Evolutionary conservation across 129 eudicot species (phyloP).

Genomic region (Daucus carota): DH1_v3.0 NC_030382.2:51028001-51028500

Average conservation of each 20-base stretch:
- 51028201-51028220: constrained; percentile 64
- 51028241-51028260: constrained; percentile 35
- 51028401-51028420: constrained; percentile 88
- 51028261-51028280: constrained; percentile 47
- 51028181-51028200: constrained; percentile 81
- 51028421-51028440: constrained; percentile 99
- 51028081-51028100: constrained; percentile 6
- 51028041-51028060: constrained; percentile 29
- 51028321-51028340: constrained; percentile 10
- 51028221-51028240: constrained; percentile 73
- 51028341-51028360: constrained; percentile 21
- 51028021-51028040: constrained; percentile 37
- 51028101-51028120: background rate
- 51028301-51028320: constrained; percentile 30
- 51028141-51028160: background rate
- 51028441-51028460: constrained; percentile 93
- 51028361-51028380: constrained; percentile 50
- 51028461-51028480: constrained; percentile 94
- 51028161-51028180: background rate
- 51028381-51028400: constrained; percentile 53
- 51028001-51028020: constrained; percentile 42
- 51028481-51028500: constrained; percentile 86
- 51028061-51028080: constrained; percentile 21
- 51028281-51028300: constrained; percentile 58
- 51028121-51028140: background rate